A percentile compares a stretch with the other conserved stretches of the same genome.
These are phyloP conservation scores for Nigrograna mackinnonii DNA, from an alignment of 2,329 filamentous ascomycete species.

Conservation along the genomic window DNA sequence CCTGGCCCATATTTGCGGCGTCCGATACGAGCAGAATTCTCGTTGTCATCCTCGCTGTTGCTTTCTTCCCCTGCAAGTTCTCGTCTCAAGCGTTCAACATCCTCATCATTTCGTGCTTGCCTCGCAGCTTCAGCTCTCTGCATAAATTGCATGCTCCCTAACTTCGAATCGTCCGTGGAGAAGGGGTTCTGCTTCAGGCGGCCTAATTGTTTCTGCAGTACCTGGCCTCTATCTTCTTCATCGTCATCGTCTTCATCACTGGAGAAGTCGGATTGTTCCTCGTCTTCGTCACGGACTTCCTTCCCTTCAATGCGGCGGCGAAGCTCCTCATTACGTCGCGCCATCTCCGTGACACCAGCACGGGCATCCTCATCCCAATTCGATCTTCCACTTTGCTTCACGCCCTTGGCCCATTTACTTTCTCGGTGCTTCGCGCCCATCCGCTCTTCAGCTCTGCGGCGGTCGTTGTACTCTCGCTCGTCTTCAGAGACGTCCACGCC, in stretches of 20 bases:
- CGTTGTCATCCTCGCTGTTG: conserved; percentile 48
- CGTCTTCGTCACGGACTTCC: conserved; percentile 52
- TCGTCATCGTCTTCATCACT: conserved; percentile 63
- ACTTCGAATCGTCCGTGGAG: conserved; percentile 64
- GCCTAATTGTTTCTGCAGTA: conserved; percentile 37
- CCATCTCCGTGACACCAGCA: conserved; percentile 77
- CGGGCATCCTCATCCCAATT: conserved; percentile 90
- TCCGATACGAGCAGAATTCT: conserved; percentile 65
- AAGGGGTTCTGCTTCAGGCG: conserved; percentile 50
- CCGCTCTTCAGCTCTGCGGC: conserved; percentile 77
- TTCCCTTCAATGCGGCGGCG: conserved; percentile 78
- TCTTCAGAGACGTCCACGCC: conserved; percentile 66
- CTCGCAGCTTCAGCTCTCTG: conserved; percentile 79
- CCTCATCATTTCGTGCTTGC: conserved; percentile 79
- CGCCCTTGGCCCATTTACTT: conserved; percentile 88
- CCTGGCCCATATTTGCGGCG: conserved; percentile 70
- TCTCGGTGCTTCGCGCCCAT: conserved; percentile 85
- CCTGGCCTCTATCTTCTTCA: conserved; percentile 52
- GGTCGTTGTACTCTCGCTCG: conserved; percentile 69
- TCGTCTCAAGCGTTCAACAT: conserved; percentile 61
- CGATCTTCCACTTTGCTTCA: conserved; percentile 76
- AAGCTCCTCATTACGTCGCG: conserved; percentile 79
- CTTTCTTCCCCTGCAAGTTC: conserved; percentile 70
- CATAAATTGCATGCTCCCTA: conserved; percentile 94
- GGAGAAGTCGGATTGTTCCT: conserved; percentile 53